Evolutionary conservation across 2,329 filamentous ascomycete species (phyloP).

Genomic region (Cryphonectria parasitica): DNA sequence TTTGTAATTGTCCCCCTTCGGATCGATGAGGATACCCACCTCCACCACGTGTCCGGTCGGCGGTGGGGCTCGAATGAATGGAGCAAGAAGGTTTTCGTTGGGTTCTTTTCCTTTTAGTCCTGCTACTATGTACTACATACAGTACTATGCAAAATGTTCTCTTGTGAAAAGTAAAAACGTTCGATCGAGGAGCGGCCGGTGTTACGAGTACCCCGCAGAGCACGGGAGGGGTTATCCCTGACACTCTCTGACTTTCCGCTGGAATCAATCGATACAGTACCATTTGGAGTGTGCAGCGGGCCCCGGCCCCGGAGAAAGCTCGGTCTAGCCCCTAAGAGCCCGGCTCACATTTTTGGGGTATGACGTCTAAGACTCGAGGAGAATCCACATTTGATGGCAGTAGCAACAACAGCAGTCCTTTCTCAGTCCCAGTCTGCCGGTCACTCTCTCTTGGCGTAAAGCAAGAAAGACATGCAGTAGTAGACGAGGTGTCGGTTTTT

Average conservation of each 20-base stretch:
- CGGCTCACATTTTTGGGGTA: not conserved
- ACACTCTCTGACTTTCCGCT: not conserved
- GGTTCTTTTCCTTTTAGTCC: not conserved
- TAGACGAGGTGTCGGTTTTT: not conserved
- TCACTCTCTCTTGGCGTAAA: not conserved
- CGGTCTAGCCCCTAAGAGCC: constrained; percentile 5
- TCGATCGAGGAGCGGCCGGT: not conserved
- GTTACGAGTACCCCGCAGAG: not conserved
- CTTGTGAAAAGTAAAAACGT: not conserved
- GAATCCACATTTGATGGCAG: not conserved
- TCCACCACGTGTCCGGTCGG: not conserved
- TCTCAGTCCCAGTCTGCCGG: not conserved
- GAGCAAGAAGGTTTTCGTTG: not conserved
- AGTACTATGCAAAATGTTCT: not conserved
- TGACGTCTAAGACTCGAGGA: not conserved
- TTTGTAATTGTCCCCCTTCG: not conserved
- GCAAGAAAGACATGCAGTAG: not conserved
- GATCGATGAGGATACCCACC: not conserved
- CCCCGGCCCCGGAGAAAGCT: constrained; percentile 20
- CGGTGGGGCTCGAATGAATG: not conserved
- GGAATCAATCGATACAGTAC: not conserved
- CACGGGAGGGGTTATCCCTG: not conserved
- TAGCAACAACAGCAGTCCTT: not conserved
- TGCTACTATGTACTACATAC: not conserved
- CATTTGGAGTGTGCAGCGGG: not conserved